Conservation (phyloP, 306 rosid species). For the Fragaria ananassa region DNA sequence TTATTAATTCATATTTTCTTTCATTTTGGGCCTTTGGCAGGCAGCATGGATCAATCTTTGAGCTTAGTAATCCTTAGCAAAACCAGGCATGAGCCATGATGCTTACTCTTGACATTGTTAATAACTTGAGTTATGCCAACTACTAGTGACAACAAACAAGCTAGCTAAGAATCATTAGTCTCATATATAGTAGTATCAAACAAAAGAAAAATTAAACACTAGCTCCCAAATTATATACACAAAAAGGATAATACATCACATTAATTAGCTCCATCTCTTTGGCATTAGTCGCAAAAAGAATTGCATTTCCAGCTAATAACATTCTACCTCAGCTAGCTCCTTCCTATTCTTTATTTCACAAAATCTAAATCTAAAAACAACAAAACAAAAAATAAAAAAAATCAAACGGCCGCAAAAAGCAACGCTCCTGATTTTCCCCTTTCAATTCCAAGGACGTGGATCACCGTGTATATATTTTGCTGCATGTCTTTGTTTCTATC, state of each 20-base stretch:
- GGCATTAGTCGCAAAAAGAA: not conserved
- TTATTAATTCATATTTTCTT: not conserved
- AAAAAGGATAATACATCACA: not conserved
- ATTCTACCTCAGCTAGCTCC: not conserved
- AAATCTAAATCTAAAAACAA: not conserved
- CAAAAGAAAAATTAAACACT: not conserved
- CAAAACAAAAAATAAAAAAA: not conserved
- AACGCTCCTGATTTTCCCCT: conserved; percentile 13
- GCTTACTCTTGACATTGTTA: not conserved
- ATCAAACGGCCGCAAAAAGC: conserved; percentile 1
- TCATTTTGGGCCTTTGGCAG: not conserved
- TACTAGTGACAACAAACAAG: not conserved
- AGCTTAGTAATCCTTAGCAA: not conserved
- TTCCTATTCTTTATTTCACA: not conserved
- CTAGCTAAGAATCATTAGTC: not conserved
- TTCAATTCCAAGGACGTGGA: conserved; percentile 5
- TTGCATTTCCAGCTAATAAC: not conserved
- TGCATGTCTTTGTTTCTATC: not conserved
- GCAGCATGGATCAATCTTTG: not conserved
- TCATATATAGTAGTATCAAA: not conserved
- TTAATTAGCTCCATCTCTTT: not conserved
- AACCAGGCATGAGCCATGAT: not conserved
- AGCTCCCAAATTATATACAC: not conserved
- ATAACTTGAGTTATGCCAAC: not conserved
- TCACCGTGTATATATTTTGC: not conserved